Evolutionary conservation across 345 rosid genomes (phyloP), one percentile per base, ranked within the genome.

Genomic region (Zanthoxylum bungeanum): DNA sequence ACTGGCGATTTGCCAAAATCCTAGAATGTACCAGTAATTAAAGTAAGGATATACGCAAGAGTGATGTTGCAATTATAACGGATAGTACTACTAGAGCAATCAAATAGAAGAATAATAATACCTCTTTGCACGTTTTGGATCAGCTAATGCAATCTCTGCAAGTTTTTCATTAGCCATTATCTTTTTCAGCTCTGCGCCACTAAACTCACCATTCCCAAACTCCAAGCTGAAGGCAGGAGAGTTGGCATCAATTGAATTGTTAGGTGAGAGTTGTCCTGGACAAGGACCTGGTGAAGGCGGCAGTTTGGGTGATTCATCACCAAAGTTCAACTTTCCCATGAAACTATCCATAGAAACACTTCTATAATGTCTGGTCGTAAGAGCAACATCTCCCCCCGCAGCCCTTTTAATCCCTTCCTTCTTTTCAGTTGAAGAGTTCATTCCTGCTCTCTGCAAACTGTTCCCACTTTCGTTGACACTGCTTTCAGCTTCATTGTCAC

Each of bases 341-440:
- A 92, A 91, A 81, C 98, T 95, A 75, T 95, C 99, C 80, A 90
- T 90, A 7, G 99, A 95, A 74, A 92, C 83, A 84, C 99, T 95
- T 82, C 99, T 84, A 73, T 74, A 91, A 77, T 95, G 99, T 72
- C 97, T 83, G 55, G 74, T 60, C 1, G 91, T 79, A 19, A 92
- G 86, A 81, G 92, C 85, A 73, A 92, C 84, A 55, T 92, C 99
- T 19, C 82, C 90, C 21, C 83, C 97, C 0, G 96, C 98, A 69
- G 85, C 81, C 78, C 98, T 88, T 83, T 95, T 94, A 28, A 81
- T 71, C 55, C 96, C 91, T 66, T 87, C 97, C 75, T 85, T 85
- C 85, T 87, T 93, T 53, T 84, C 90, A 0, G 76, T 66, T 0
- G 80, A 81, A 69, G 80, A 79, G 76, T 42, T 81, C 65, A 83